Conservation (phyloP, 2,329 filamentous ascomycete genomes). For the Sphaerostilbella broomeana region DNA sequence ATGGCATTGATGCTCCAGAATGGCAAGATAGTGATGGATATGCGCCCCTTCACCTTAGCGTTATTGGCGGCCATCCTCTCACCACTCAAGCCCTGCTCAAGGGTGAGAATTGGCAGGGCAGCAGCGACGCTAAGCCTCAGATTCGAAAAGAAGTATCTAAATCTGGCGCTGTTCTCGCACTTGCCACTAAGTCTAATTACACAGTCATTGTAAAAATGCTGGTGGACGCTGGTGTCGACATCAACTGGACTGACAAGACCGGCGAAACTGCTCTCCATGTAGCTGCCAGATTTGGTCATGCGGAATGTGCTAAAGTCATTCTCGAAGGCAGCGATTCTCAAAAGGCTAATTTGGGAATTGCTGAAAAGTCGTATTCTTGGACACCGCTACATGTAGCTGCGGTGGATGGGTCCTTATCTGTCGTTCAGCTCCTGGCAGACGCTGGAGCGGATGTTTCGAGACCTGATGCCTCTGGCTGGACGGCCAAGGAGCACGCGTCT, state of each 20-base stretch:
- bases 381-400: conserved; percentile 90
- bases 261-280: conserved; percentile 90
- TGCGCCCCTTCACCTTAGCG: conserved; percentile 84
- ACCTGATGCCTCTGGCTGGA: conserved; percentile 86
- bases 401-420: conserved; percentile 73
- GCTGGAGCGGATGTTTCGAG: conserved; percentile 70
- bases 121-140: conserved; percentile 53
- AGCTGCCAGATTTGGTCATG: conserved; percentile 81
- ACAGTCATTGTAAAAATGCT: conserved; percentile 77
- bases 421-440: conserved; percentile 71
- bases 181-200: conserved; percentile 86
- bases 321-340: conserved; percentile 63
- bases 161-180: conserved; percentile 78
- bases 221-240: conserved; percentile 81
- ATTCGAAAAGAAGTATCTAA: conserved; percentile 67
- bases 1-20: conserved; percentile 76
- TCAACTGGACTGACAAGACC: conserved; percentile 86
- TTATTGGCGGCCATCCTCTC: conserved; percentile 81
- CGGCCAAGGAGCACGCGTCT: conserved; percentile 85
- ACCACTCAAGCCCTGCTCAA: conserved; percentile 77
- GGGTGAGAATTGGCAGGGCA: conserved; percentile 69
- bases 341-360: conserved; percentile 67
- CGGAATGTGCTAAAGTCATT: conserved; percentile 70
- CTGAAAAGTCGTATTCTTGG: conserved; percentile 84
- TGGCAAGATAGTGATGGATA: conserved; percentile 94